Percentiles rank a stretch among this genome's conserved stretches.
phyloP scores from a whole-genome alignment of 768 basidiomycete species.

The Leucosporidium creatinivorum region DNA sequence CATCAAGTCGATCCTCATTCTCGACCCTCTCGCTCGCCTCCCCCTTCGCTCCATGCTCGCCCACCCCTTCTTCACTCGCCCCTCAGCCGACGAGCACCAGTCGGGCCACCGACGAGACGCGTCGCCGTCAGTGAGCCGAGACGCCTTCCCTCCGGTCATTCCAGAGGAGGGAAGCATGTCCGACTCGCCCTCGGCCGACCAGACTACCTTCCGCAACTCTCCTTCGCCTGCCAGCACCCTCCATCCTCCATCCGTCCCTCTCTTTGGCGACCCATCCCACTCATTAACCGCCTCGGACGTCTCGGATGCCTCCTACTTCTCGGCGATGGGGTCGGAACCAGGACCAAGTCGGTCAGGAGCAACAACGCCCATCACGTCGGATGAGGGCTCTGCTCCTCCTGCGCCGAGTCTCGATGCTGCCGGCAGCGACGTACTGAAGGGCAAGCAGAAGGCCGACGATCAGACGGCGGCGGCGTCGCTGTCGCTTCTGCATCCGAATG shows the following conservation, averaged over 20 bases:
- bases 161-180: neutral
- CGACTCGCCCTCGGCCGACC: neutral
- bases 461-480: neutral
- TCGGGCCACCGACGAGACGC: constrained; percentile 21
- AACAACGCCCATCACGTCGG: constrained; percentile 2
- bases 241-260: neutral
- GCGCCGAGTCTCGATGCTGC: too few species aligned
- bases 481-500: constrained; percentile 37
- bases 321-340: neutral
- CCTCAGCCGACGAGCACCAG: constrained; percentile 1
- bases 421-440: neutral
- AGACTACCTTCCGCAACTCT: neutral
- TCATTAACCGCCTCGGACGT: neutral
- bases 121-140: constrained; percentile 8
- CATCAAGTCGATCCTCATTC: constrained; percentile 59
- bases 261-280: neutral
- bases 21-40: constrained; percentile 11
- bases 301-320: neutral
- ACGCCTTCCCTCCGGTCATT: constrained; percentile 28
- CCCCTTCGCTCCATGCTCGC: constrained; percentile 20
- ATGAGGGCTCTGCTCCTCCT: neutral
- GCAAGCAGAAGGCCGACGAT: neutral
- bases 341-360: neutral
- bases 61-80: constrained; percentile 32
- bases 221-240: neutral